Evolutionary conservation across 306 rosid species (phyloP), one percentile per base, ranked within the genome.

Genomic region (Prosopis cineraria): DNA sequence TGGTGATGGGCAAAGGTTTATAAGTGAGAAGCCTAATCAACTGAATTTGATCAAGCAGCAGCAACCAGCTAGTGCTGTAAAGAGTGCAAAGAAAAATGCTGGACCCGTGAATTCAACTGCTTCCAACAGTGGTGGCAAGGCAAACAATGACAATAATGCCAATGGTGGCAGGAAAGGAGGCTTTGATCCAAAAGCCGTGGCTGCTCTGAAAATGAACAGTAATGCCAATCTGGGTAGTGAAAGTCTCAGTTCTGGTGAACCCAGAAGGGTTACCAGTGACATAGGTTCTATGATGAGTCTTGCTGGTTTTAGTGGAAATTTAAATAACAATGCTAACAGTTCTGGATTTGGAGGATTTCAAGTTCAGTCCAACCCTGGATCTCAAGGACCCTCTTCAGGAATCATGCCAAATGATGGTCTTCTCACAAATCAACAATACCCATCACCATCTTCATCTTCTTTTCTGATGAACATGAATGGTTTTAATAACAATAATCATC

Each of bases 201-300:
- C 93, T 17, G 92, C 95, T 8, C 74, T 92, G 75, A 87, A 86
- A 60, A n/a, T 92, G 83, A 84, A 85, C 84, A 84, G 17, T 27
- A 58, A 76, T 82, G 79, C 81, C 17, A 87, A 84, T 47, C 2
- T 65, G 47, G 89, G 75, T 14, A 52, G 74, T 68, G 91, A 84
- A 84, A 68, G 78, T 58, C 72, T 81, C 29, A 89, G 84, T 75
- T 69, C 68, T 1, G 94, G 85, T 12, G 96, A 87, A 43, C 85
- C 72, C 19, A 85, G 53, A 82, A 85, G 87, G 85, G 75, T 50
- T 5, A 31, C 68, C 5, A 86, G 71, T 78, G 97, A 92, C 60
- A 82, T 94, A 29, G 89, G 82, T 64, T 31, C 88, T 7, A 85
- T 94, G 90, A 92, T 90, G 97, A 88, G 79, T 79, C 63, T 92